Evolutionary conservation across 345 rosid species (phyloP).

Genomic region (Brassica juncea): DNA sequence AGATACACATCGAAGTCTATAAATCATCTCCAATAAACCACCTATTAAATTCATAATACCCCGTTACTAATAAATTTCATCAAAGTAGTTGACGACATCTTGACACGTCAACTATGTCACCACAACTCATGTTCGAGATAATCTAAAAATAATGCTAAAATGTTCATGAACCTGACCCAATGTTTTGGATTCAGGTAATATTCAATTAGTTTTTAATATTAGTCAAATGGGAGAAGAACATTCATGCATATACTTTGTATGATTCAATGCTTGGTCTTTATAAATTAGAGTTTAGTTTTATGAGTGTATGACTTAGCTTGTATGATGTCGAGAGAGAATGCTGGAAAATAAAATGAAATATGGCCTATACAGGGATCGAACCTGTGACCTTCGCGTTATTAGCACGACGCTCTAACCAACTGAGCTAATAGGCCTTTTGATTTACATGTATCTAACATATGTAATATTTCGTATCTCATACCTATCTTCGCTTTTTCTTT

Average conservation of each 20-base stretch:
- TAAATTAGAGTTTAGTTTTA: background rate
- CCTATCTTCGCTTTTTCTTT: constrained; percentile 21
- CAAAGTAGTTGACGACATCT: background rate
- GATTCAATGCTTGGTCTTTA: background rate
- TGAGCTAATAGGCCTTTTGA: constrained; percentile 34
- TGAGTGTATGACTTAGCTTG: background rate
- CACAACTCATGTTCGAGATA: background rate
- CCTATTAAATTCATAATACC: too few species aligned
- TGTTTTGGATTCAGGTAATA: background rate
- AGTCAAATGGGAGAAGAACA: background rate
- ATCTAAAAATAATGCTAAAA: background rate
- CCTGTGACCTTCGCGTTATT: constrained; percentile 89
- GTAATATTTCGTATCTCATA: background rate
- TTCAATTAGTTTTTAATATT: background rate
- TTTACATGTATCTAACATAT: background rate
- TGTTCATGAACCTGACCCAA: background rate
- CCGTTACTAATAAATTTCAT: too few species aligned
- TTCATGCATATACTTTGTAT: background rate
- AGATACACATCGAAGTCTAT: too few species aligned
- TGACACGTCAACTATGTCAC: background rate
- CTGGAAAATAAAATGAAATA: background rate
- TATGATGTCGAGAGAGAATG: background rate
- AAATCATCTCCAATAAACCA: too few species aligned
- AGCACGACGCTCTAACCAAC: constrained; percentile 73
- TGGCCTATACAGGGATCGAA: constrained; percentile 37